Evolutionary conservation across 805 yeast species (phyloP).

Genomic region (Myxozyma neotropica): DNA sequence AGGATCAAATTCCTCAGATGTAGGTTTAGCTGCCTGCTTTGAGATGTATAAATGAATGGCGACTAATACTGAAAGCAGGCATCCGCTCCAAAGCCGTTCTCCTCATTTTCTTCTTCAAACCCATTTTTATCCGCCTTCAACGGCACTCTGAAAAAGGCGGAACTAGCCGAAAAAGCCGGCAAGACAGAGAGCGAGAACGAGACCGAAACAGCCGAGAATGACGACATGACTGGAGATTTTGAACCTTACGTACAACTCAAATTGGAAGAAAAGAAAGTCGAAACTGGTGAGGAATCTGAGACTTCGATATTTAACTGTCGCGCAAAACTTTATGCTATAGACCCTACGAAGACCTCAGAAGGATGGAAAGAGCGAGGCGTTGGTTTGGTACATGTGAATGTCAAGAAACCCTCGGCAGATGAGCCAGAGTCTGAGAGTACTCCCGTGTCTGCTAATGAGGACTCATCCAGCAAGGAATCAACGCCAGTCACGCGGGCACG

Average conservation of each 20-base stretch:
- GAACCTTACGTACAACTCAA: constrained; percentile 42
- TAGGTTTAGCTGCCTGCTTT: not conserved
- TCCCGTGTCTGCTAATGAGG: not conserved
- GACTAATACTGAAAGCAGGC: not conserved
- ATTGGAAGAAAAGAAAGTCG: constrained; percentile 49
- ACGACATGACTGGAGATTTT: constrained; percentile 38
- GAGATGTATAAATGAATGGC: not conserved
- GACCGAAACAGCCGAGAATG: constrained; percentile 29
- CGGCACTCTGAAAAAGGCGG: constrained; percentile 35
- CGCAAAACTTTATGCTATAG: constrained; percentile 77
- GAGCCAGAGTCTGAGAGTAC: constrained; percentile 7
- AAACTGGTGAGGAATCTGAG: constrained; percentile 93
- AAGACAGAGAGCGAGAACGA: constrained; percentile 38
- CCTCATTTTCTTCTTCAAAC: constrained; percentile 18
- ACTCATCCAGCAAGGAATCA: constrained; percentile 1
- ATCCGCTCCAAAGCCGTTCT: constrained; percentile 4
- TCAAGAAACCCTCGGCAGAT: constrained; percentile 34
- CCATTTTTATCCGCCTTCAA: constrained; percentile 24
- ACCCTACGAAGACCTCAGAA: constrained; percentile 56
- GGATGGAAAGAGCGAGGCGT: constrained; percentile 98
- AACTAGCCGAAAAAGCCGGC: constrained; percentile 29
- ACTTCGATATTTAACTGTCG: constrained; percentile 64
- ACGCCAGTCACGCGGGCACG: constrained; percentile 20
- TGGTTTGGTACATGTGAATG: constrained; percentile 82
- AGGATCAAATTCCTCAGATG: constrained; percentile 6